These are phyloP conservation scores for Geotrichum restrictum DNA, from an alignment of 1,139 yeast genomes.

Conservation along the genomic window DNA sequence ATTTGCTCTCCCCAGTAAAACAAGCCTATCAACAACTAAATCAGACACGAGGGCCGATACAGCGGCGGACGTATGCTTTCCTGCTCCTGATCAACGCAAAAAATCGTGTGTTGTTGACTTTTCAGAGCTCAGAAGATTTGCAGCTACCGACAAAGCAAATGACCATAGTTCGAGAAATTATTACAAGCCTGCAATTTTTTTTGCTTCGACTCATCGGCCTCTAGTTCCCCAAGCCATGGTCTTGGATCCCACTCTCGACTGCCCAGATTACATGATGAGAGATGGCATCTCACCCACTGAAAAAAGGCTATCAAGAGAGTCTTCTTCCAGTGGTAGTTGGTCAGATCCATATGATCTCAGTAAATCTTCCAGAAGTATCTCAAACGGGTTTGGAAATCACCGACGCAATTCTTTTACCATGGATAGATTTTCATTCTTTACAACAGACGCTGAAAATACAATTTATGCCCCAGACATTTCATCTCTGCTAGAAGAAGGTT, in stretches of 20 bases:
- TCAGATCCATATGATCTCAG: background rate
- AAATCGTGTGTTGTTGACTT: conserved; percentile 36
- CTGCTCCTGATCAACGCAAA: conserved; percentile 60
- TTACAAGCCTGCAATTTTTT: conserved; percentile 15
- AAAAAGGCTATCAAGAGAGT: background rate
- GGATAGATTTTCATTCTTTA: conserved; percentile 79
- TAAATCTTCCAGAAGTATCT: background rate
- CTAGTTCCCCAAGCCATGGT: conserved; percentile 20
- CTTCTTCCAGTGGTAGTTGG: background rate
- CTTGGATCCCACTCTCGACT: background rate
- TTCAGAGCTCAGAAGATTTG: conserved; percentile 40
- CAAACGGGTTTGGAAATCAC: conserved; percentile 17
- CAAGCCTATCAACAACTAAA: conserved; percentile 28
- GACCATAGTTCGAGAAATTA: conserved; percentile 11
- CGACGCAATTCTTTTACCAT: conserved; percentile 39
- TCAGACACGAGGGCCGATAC: conserved; percentile 53
- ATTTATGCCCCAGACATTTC: conserved; percentile 85
- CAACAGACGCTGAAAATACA: conserved; percentile 78
- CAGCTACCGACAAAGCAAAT: conserved; percentile 26
- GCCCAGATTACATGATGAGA: background rate
- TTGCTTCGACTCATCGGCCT: conserved; percentile 13
- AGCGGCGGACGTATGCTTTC: conserved; percentile 96
- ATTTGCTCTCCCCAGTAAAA: background rate
- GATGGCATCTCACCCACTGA: background rate
- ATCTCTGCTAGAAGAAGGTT: conserved; percentile 61